Conservation (phyloP, 768 basidiomycete genomes). For the Paxillus involutus region DNA sequence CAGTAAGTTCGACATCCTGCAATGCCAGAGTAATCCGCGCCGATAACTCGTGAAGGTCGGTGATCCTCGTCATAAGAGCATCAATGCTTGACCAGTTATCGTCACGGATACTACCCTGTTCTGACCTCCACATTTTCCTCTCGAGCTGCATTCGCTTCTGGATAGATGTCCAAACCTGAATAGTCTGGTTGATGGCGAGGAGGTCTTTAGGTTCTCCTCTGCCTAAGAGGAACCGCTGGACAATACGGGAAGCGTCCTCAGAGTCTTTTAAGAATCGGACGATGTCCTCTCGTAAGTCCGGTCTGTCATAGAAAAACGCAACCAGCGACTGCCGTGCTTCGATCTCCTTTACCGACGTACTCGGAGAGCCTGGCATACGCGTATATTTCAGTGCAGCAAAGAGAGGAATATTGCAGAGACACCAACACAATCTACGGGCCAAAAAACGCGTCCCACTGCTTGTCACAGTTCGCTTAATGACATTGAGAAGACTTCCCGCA, state of each 20-base stretch:
- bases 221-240: slow-evolving; percentile 73
- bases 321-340: slow-evolving; percentile 75
- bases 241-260: slow-evolving; percentile 73
- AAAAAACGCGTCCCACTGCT: slow-evolving; percentile 76
- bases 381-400: slow-evolving; percentile 14
- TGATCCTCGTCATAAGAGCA: slow-evolving; percentile 52
- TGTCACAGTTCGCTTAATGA: slow-evolving; percentile 76
- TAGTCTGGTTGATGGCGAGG: slow-evolving; percentile 59
- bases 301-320: slow-evolving; percentile 59
- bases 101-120: slow-evolving; percentile 15
- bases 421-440: slow-evolving; percentile 74
- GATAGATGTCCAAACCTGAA: slow-evolving; percentile 58
- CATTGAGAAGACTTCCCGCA: slow-evolving; percentile 72
- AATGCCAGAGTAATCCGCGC: slow-evolving; percentile 54
- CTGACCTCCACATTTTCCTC: slow-evolving; percentile 46
- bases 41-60: slow-evolving; percentile 51
- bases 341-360: slow-evolving; percentile 73
- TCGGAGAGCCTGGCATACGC: slow-evolving; percentile 68
- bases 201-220: slow-evolving; percentile 70
- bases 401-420: background rate
- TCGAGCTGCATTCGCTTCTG: slow-evolving; percentile 54
- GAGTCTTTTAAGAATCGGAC: slow-evolving; percentile 50
- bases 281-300: slow-evolving; percentile 67
- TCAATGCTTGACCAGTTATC: slow-evolving; percentile 61
- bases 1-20: slow-evolving; percentile 25